Percentiles rank a stretch among this genome's conserved stretches.
phyloP scores from a whole-genome alignment of 306 rosid species.

The Neltuma alba region DNA sequence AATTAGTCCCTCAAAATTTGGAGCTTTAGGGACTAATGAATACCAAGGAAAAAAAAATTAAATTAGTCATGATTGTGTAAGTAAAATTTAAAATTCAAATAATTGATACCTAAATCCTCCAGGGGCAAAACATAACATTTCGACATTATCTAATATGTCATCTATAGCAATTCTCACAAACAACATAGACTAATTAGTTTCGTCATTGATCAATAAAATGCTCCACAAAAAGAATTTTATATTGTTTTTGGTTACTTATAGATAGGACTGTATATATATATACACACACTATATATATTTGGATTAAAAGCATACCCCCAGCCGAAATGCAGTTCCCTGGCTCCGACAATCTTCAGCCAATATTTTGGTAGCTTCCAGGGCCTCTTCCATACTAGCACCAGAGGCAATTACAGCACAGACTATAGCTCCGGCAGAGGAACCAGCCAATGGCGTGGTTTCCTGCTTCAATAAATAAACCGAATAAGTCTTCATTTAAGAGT shows the following conservation, averaged over 20 bases:
- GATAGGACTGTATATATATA: too few relatives aligned
- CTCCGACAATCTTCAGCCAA: constrained; percentile 90
- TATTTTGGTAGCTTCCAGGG: constrained; percentile 75
- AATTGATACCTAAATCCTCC: background rate
- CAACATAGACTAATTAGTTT: background rate
- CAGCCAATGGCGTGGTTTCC: constrained; percentile 96
- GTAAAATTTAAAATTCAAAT: background rate
- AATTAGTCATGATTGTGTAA: background rate
- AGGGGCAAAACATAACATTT: background rate
- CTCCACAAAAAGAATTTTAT: background rate
- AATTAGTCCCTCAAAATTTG: too few relatives aligned
- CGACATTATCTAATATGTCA: background rate
- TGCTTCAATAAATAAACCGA: constrained; percentile 39
- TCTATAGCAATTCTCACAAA: background rate
- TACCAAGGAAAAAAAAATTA: background rate
- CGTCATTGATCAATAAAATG: constrained; percentile 7
- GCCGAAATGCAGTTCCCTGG: constrained; percentile 90
- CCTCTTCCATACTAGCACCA: constrained; percentile 90
- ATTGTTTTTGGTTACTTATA: background rate
- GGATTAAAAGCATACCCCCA: constrained; percentile 68
- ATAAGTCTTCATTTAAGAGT: background rate
- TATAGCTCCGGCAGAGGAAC: constrained; percentile 98
- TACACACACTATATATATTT: too few relatives aligned
- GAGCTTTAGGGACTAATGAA: background rate
- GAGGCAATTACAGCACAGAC: constrained; percentile 94